These are phyloP conservation scores for Berkeleyomyces basicola DNA, from an alignment of 2,329 filamentous ascomycete genomes.

Conservation along the genomic window DNA sequence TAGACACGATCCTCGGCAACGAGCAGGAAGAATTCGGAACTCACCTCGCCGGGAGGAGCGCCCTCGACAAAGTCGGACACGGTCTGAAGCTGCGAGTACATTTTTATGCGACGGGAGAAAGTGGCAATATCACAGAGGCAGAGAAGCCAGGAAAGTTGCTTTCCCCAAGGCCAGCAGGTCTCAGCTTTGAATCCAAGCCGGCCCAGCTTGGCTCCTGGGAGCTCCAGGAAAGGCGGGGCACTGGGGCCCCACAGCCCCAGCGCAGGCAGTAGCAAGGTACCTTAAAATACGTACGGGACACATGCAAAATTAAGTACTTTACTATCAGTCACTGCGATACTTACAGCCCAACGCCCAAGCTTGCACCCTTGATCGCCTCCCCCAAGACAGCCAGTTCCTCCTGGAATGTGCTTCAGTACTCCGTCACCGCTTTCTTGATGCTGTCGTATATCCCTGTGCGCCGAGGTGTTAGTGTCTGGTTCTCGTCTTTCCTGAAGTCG, in stretches of 20 bases:
- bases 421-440: slow-evolving; percentile 49
- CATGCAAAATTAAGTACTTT: not conserved
- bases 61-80: slow-evolving; percentile 12
- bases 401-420: slow-evolving; percentile 25
- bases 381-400: too few species aligned
- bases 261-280: not conserved
- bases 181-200: not conserved
- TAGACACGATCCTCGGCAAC: not conserved
- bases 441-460: slow-evolving; percentile 20
- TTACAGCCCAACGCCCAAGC: not conserved
- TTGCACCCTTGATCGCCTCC: not conserved
- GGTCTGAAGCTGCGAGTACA: slow-evolving; percentile 10
- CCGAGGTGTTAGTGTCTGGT: slow-evolving; percentile 1
- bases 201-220: not conserved
- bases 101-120: not conserved
- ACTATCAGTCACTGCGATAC: not conserved
- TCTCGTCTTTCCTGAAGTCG: not conserved
- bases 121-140: not conserved
- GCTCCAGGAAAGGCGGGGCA: not conserved
- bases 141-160: not conserved
- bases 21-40: not conserved
- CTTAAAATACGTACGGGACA: not conserved
- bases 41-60: slow-evolving; percentile 12
- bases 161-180: not conserved
- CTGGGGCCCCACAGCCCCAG: not conserved